These are phyloP conservation scores for Pouteria campechiana DNA, from an alignment of 179 eudicot genomes.

Conservation along the genomic window DNA sequence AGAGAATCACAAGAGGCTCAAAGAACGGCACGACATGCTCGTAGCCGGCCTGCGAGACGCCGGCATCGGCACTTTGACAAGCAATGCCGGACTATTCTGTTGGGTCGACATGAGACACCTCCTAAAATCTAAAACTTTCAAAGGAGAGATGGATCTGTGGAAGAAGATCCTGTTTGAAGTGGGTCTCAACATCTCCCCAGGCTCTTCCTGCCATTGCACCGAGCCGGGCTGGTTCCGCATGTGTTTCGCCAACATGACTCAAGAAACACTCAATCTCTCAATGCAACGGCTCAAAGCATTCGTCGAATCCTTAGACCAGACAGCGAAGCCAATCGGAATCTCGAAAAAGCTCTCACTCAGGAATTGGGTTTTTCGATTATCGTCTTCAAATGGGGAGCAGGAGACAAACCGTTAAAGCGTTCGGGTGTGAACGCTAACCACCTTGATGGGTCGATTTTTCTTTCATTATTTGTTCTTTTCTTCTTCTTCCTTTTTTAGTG, in stretches of 20 bases:
- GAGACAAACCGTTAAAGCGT: no score
- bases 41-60: conserved; percentile 39
- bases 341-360: no score
- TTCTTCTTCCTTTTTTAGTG: no score
- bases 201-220: conserved; percentile 76
- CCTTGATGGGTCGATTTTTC: no score
- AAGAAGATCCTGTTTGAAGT: conserved; percentile 61
- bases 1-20: conserved; percentile 42
- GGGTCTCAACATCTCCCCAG: conserved; percentile 72
- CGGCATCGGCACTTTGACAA: conserved; percentile 47
- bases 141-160: conserved; percentile 80
- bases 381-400: no score
- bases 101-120: conserved; percentile 88
- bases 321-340: no score
- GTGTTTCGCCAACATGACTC: conserved; percentile 80
- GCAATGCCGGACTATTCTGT: conserved; percentile 68
- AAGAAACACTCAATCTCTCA: conserved; percentile 45
- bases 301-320: no score
- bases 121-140: conserved; percentile 39
- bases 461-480: no score
- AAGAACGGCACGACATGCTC: conserved; percentile 30
- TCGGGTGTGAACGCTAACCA: no score
- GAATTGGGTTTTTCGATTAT: no score
- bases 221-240: conserved; percentile 96
- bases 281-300: conserved; percentile 48